Base-by-base conservation (phyloP, 2,329 filamentous ascomycete genomes). In the Nemania sp. region DNA sequence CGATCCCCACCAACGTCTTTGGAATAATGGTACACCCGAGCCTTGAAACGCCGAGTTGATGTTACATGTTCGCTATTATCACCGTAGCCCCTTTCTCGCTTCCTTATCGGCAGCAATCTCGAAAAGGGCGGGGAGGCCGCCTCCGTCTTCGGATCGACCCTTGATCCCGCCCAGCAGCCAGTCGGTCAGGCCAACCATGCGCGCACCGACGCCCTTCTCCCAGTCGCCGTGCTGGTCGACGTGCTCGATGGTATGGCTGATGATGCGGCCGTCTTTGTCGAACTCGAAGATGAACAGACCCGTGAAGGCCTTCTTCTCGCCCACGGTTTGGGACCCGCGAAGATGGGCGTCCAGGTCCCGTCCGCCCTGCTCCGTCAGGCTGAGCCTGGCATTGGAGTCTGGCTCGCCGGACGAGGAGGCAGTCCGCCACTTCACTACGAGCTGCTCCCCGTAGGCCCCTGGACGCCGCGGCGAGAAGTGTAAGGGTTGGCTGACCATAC, bases 211-310 rank as follows among this genome's bases (percentile, higher is more conserved):
- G 15, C 87, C 92, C 64, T 86, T 87, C 69, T 97, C 93, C 87
- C 90, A 96, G 62, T 91, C 87, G 40, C 89, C 86, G 15, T 89
- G 88, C 70, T 95, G 89, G 69, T 97, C 90, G 1, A 91, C 90
- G 77, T 96, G 91, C 77, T 99, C 95, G 70, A 99, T 98, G 0
- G 91, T 96, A 75, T 98, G 95, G 67, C 87, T 92, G 49, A 90
- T 77, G 37, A 99, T 87, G 65, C 92, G 83, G 1, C 95, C 95
- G 69, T 96, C 85, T 48, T 87, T 82, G 72, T 98, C 95, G 73
- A 99, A 99, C 66, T 96, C 91, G 74, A 99, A 99, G 60, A 97
- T 89, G 76, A 98, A 99, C 11, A 98, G 77, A 0, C 95, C 95
- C 1, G 88, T 91, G 69, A 98, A 98, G 71, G 93, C 90, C 70